A percentile compares a stretch with the other conserved stretches of the same genome.
Conservation (phyloP, 129 eudicot species). For the Artemisia tridentata region DNA sequence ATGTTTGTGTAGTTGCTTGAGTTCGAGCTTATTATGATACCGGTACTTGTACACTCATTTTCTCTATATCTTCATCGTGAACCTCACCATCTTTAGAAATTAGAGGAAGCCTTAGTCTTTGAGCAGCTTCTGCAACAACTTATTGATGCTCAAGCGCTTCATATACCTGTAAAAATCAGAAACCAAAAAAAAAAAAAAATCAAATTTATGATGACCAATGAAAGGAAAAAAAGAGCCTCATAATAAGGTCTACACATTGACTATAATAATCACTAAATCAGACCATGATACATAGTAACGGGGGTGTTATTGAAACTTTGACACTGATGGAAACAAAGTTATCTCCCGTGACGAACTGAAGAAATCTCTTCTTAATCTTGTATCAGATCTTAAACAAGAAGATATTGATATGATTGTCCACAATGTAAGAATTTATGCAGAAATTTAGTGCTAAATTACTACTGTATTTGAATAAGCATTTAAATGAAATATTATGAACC, state of each 20-base stretch:
- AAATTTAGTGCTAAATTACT: neutral
- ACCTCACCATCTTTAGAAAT: slow-evolving; percentile 93
- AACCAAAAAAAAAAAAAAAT: neutral
- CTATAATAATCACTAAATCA: no score
- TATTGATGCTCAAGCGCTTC: slow-evolving; percentile 94
- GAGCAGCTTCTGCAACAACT: slow-evolving; percentile 98
- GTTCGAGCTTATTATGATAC: slow-evolving; percentile 67
- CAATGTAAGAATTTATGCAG: no score
- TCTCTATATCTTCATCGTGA: slow-evolving; percentile 92
- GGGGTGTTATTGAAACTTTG: no score
- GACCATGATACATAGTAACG: no score
- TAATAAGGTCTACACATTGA: no score
- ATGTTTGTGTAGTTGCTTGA: slow-evolving; percentile 61
- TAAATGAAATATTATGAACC: neutral
- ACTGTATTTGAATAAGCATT: neutral
- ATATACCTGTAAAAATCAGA: slow-evolving; percentile 50
- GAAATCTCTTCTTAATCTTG: no score
- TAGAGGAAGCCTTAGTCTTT: slow-evolving; percentile 83
- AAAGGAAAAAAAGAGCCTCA: no score
- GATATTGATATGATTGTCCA: no score
- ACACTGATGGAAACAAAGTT: no score
- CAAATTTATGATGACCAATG: neutral
- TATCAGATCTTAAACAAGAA: no score
- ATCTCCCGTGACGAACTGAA: no score
- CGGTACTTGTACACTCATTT: slow-evolving; percentile 80